Evolutionary conservation across 441 rosid species (phyloP), one percentile per base, ranked within the genome.

Genomic region (Pelargonium australe): DNA sequence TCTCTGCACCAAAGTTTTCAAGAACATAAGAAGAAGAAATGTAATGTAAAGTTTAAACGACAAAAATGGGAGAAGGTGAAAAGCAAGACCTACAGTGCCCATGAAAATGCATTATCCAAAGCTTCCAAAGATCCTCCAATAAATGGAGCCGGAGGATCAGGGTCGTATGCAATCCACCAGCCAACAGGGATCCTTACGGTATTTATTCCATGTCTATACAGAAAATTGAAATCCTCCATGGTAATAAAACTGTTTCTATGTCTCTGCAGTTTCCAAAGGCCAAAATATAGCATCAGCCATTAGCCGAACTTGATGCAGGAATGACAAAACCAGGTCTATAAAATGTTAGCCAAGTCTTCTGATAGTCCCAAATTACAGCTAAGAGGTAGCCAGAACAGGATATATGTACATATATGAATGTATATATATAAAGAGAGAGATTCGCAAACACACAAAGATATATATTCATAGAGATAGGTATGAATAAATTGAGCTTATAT

Each of bases 91-190:
- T 82, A 87, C 96, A 81, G 82, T 55, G 92, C 89, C 92, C 90
- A 89, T 16, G 81, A 76, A 73, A 89, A 85, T 16, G 92, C 92
- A 67, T 81, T 87, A 68, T 89, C 96, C 44, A 89, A 81, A 75
- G 88, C 89, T 76, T 85, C 87, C 79, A 89, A 76, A 25, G 84
- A 71, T 55, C 92, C 96, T 37, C 85, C 92, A 20, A 87, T 63
- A 65, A 80, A 89, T 40, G 96, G 92, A 34, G 82, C 77, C 8
- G 92, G 92, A 80, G 96, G 96, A 73, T 82, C 69, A 37, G 88
- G 88, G 81, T 89, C 96, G 68, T 67, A 86, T 71, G 88, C 89
- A 80, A 85, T 83, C 96, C 96, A 89, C 96, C 96, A 89, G 71
- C 92, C 92, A 67, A 89, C 85, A 17, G 96, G 96, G 44, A 89